Conservation (phyloP, 768 basidiomycete species). For the Trichaptum fuscoviolaceum region DNA sequence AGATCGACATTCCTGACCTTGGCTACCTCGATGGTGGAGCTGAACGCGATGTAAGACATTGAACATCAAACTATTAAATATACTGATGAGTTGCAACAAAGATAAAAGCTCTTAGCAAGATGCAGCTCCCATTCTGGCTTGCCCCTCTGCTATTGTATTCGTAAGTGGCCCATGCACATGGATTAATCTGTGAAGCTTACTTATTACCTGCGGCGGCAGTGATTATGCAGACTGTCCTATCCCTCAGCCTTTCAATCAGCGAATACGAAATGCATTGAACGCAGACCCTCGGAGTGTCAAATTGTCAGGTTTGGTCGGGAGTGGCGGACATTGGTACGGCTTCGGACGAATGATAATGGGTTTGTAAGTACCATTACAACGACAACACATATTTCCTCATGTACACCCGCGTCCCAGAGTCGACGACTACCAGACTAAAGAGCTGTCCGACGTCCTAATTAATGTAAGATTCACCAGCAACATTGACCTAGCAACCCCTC, state of each 20-base stretch:
- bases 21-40: conserved; percentile 86
- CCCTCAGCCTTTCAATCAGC: conserved; percentile 67
- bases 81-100: conserved; percentile 25
- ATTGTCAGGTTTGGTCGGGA: conserved; percentile 77
- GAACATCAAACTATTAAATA: conserved; percentile 2
- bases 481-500: conserved; percentile 12
- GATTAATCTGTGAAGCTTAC: background rate
- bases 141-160: conserved; percentile 81
- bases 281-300: conserved; percentile 85
- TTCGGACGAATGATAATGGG: conserved; percentile 80
- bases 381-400: background rate
- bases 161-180: conserved; percentile 32
- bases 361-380: conserved; percentile 46
- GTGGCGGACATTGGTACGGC: conserved; percentile 87
- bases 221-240: conserved; percentile 89
- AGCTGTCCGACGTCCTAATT: conserved; percentile 72
- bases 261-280: conserved; percentile 81
- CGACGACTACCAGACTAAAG: conserved; percentile 65
- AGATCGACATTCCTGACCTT: conserved; percentile 75
- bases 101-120: conserved; percentile 74
- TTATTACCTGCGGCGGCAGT: conserved; percentile 30
- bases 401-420: conserved; percentile 42
- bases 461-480: conserved; percentile 20
- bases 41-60: conserved; percentile 65
- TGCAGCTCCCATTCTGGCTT: conserved; percentile 88